Evolutionary conservation across 1,139 yeast genomes (phyloP), one percentile per base, ranked within the genome.

Genomic region (Diutina pseudorugosa): DNA sequence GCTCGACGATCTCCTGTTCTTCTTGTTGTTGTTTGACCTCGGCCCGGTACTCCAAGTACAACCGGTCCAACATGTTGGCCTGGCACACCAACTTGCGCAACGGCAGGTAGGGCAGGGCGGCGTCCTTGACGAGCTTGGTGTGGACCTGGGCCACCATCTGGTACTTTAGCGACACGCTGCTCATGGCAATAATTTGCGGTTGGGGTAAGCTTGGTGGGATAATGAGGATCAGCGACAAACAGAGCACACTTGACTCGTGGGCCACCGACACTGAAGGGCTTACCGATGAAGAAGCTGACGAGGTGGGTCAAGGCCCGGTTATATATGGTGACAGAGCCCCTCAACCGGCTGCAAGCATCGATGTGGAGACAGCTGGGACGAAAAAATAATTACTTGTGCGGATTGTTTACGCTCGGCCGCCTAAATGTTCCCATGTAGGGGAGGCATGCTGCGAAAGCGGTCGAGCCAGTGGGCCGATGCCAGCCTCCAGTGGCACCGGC

Each of bases 31-130:
- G 27, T 27, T 43, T 43, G 6, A 43, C 25, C 30, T 43, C 30
- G 21, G 18, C 16, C 6, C 23, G 19, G 30, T 43, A 43, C 14
- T 43, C 47, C n/a, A 43, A 14, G 19, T 43, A 43, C 47, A 86
- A 63, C 57, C 73, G 74, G 62, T 86, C 94, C 55, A 86, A 72
- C 70, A 86, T 69, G 65, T 85, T 86, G 19, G 94, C 93, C 65
- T 86, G 94, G 36, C 81, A 76, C 2, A 86, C 91, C 51, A 86
- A 72, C 50, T 73, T 68, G 55, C 89, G 73, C 53, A 86, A 71
- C 55, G 81, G 71, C 48, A 83, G 79, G 58, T 82, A 85, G 8
- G 78, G 77, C 57, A 76, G 75, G 42, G 77, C 64, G 3, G 91
- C 91, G 62, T 84, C 90, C 55, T 67, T 73, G 44, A 88, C 79